phyloP scores from a whole-genome alignment of 2,329 filamentous ascomycete species.

The Exophiala oligosperma region DNA sequence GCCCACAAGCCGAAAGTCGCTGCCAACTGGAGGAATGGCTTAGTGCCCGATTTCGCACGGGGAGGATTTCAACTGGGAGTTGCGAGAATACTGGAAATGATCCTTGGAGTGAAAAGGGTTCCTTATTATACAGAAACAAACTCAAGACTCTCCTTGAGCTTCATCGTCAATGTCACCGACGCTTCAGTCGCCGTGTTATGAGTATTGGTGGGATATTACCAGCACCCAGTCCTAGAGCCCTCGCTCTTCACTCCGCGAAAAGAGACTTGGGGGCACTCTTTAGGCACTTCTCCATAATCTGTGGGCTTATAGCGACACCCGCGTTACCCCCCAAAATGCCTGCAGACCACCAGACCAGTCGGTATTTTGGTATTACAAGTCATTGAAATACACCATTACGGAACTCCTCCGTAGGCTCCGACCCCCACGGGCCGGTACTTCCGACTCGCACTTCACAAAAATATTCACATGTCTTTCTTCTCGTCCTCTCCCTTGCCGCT shows the following conservation, averaged over 20 bases:
- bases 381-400: too few relatives aligned
- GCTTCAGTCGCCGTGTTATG: neutral
- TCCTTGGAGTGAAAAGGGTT: neutral
- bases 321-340: neutral
- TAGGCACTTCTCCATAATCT: too few relatives aligned
- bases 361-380: too few relatives aligned
- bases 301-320: neutral
- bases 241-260: conserved; percentile 12
- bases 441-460: conserved; percentile 1
- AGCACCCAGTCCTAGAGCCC: neutral
- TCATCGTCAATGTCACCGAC: neutral
- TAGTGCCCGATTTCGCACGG: neutral
- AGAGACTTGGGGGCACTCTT: neutral
- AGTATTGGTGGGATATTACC: conserved; percentile 2
- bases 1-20: conserved; percentile 10
- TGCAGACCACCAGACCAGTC: too few relatives aligned
- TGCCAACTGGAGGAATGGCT: neutral
- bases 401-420: too few relatives aligned
- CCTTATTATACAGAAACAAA: neutral
- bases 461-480: neutral
- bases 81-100: neutral
- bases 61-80: neutral
- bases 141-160: too few relatives aligned
- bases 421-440: neutral
- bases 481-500: neutral